A percentile compares a stretch with the other conserved stretches of the same genome.
These are phyloP conservation scores for Didymella segeticola DNA, from an alignment of 2,329 filamentous ascomycete genomes.

Conservation along the genomic window DNA sequence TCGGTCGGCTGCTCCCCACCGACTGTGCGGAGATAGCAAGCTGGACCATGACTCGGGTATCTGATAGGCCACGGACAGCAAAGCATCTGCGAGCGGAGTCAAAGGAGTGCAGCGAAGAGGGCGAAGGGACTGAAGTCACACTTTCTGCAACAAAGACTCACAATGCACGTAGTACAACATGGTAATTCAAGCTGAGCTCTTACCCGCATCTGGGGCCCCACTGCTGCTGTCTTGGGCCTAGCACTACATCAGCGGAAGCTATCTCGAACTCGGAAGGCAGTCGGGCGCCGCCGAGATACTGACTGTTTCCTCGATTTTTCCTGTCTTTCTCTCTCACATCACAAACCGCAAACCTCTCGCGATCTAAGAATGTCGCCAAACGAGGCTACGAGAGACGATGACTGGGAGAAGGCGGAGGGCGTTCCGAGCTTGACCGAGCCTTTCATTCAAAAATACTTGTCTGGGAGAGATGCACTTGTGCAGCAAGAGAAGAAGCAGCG, in stretches of 20 bases:
- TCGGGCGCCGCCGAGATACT: constrained; percentile 25
- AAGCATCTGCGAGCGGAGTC: background rate
- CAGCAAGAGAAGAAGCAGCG: constrained; percentile 81
- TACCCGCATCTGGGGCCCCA: background rate
- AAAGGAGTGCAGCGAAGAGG: background rate
- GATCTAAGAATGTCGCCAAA: constrained; percentile 30
- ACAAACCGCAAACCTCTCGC: background rate
- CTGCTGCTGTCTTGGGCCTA: background rate
- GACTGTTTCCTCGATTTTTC: constrained; percentile 3
- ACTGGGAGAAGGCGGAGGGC: constrained; percentile 52
- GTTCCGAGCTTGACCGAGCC: constrained; percentile 63
- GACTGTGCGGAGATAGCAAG: constrained; percentile 29
- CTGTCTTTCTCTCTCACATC: background rate
- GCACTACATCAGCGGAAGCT: constrained; percentile 32
- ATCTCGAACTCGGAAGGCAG: constrained; percentile 23
- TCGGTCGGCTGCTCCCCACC: constrained; percentile 5
- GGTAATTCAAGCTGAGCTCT: background rate
- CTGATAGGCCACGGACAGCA: constrained; percentile 1
- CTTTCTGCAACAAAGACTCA: background rate
- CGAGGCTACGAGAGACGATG: constrained; percentile 38
- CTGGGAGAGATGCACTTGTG: constrained; percentile 77
- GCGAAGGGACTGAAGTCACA: background rate
- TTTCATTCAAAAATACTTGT: constrained; percentile 82
- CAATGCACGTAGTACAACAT: background rate
- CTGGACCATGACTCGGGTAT: constrained; percentile 17